Conservation (phyloP, 106 monocot species). For the Chionographis japonica region DNA sequence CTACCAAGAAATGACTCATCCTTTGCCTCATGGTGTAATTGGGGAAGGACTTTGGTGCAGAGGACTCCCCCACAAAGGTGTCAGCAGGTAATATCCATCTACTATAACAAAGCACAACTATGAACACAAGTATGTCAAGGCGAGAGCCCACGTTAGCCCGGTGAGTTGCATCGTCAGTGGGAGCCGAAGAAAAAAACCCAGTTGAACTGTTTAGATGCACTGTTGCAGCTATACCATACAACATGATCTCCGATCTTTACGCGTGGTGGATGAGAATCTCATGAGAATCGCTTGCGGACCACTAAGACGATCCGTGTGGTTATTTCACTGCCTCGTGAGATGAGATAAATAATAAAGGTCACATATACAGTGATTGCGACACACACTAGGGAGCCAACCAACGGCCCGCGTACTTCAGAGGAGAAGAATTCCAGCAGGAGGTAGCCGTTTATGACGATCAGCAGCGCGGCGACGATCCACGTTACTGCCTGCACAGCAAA, state of each 20-base stretch:
- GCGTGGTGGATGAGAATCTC: neutral
- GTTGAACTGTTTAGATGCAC: too few relatives aligned
- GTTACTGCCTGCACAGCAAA: conserved; percentile 28
- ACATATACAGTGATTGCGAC: conserved; percentile 22
- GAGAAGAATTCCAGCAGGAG: conserved; percentile 51
- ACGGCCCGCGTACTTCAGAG: conserved; percentile 23
- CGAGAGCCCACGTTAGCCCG: too few relatives aligned
- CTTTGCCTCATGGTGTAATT: too few relatives aligned
- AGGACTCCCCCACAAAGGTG: too few relatives aligned
- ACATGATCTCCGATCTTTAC: too few relatives aligned
- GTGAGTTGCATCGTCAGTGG: too few relatives aligned
- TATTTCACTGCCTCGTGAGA: conserved; percentile 13
- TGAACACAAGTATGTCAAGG: too few relatives aligned
- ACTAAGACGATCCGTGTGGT: conserved; percentile 10
- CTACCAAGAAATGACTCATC: too few relatives aligned
- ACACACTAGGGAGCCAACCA: conserved; percentile 21
- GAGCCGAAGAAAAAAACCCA: too few relatives aligned
- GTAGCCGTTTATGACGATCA: conserved; percentile 52
- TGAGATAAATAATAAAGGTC: conserved; percentile 40
- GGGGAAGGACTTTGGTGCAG: too few relatives aligned
- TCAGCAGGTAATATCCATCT: too few relatives aligned
- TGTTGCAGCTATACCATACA: neutral
- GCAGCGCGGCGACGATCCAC: conserved; percentile 42
- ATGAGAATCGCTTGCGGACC: conserved; percentile 15
- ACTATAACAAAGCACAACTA: too few relatives aligned